These are phyloP conservation scores for Ophiostoma perfectum DNA, from an alignment of 2,329 filamentous ascomycete species.

Conservation along the genomic window DNA sequence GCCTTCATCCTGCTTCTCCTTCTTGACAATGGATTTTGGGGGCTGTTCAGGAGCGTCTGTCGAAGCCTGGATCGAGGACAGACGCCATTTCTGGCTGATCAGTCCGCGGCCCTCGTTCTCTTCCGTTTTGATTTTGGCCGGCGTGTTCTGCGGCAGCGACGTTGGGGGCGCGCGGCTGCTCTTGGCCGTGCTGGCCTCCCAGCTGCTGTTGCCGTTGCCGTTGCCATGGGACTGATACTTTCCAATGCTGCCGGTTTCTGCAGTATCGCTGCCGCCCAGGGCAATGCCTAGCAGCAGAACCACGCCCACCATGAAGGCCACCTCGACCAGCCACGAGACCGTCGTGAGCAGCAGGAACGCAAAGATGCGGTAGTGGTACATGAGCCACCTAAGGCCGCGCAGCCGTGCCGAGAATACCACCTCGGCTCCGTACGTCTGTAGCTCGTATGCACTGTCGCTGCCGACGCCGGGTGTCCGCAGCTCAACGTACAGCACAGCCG, in stretches of 20 bases:
- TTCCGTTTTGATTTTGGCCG: background rate
- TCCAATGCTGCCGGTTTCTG: background rate
- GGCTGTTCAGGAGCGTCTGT: too few species aligned
- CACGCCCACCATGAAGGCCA: constrained; percentile 58
- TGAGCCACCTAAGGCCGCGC: constrained; percentile 71
- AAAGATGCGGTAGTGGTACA: constrained; percentile 74
- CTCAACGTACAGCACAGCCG: constrained; percentile 52
- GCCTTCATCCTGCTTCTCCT: too few species aligned
- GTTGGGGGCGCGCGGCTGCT: background rate
- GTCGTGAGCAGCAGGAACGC: constrained; percentile 64
- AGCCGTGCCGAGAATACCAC: constrained; percentile 70
- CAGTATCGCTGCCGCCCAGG: background rate
- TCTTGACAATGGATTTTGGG: too few species aligned
- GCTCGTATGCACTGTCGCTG: constrained; percentile 37
- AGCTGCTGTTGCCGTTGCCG: background rate
- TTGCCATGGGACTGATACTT: background rate
- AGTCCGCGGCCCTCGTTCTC: background rate
- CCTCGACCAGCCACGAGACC: constrained; percentile 71
- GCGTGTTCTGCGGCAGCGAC: background rate
- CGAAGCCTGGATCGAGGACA: background rate
- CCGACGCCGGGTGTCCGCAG: constrained; percentile 46
- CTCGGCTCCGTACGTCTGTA: constrained; percentile 70
- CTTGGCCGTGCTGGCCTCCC: background rate
- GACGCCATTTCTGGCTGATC: background rate
- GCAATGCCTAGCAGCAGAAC: constrained; percentile 53